Conservation (phyloP, 2,329 filamentous ascomycete species). For the Rhexocercosporidium sp. region DNA sequence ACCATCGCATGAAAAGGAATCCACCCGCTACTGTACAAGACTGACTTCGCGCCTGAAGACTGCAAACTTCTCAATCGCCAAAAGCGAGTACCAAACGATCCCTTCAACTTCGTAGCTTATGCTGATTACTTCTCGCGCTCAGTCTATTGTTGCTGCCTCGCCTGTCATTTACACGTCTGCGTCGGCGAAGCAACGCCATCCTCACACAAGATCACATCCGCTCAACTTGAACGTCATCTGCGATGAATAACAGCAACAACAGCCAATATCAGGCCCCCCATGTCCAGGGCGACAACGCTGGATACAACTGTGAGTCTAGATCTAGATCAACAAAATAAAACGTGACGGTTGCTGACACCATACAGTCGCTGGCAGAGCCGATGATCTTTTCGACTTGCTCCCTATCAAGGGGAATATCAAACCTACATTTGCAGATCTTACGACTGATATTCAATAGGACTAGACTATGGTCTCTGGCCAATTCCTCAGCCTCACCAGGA, state of each 20-base stretch:
- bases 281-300: too few relatives aligned
- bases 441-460: background rate
- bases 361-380: background rate
- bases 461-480: background rate
- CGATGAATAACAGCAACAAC: too few relatives aligned
- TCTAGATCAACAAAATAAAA: too few relatives aligned
- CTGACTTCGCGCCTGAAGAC: background rate
- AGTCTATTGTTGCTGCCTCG: background rate
- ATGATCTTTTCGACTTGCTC: background rate
- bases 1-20: background rate
- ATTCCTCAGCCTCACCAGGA: background rate
- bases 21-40: background rate
- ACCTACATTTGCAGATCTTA: background rate
- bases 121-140: background rate
- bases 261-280: too few relatives aligned
- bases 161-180: background rate
- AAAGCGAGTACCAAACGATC: background rate
- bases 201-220: background rate
- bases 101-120: background rate
- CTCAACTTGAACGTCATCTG: background rate
- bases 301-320: too few relatives aligned
- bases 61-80: too few relatives aligned
- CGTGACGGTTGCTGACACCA: too few relatives aligned
- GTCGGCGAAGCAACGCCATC: background rate
- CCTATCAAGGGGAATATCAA: background rate